A percentile compares a stretch with the other conserved stretches of the same genome.
Evolutionary conservation across 1,139 yeast species (phyloP).

Genomic region (Hanseniaspora uvarum): DNA sequence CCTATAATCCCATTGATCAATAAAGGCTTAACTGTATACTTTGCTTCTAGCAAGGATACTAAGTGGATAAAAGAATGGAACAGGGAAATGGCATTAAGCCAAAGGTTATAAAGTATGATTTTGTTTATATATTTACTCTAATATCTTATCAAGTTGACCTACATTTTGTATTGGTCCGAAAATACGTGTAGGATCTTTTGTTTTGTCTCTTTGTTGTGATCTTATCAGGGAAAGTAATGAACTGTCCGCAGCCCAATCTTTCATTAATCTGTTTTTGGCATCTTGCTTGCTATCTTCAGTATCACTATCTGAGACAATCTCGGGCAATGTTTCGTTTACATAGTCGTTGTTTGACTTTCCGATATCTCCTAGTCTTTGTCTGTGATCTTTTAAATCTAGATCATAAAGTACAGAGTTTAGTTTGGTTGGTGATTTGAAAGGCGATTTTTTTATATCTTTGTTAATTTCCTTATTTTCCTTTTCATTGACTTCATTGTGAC

Average conservation of each 20-base stretch:
- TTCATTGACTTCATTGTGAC: neutral
- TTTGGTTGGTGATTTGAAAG: constrained; percentile 9
- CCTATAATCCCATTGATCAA: constrained; percentile 76
- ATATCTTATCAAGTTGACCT: neutral
- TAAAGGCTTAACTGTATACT: constrained; percentile 57
- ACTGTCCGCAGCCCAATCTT: constrained; percentile 29
- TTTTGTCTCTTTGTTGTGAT: constrained; percentile 45
- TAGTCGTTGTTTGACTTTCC: constrained; percentile 13
- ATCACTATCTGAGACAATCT: constrained; percentile 30
- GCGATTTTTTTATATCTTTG: neutral
- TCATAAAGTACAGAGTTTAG: constrained; percentile 24
- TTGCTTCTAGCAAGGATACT: constrained; percentile 63
- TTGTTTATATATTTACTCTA: constrained; percentile 10
- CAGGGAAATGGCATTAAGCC: constrained; percentile 52
- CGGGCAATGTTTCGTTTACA: constrained; percentile 27
- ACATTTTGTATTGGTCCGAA: constrained; percentile 45
- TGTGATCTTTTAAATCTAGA: constrained; percentile 28
- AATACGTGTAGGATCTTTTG: constrained; percentile 56
- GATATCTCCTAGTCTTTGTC: constrained; percentile 24
- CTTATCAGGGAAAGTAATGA: constrained; percentile 24
- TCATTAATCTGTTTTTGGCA: constrained; percentile 19
- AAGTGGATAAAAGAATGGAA: constrained; percentile 61
- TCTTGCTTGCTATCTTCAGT: constrained; percentile 22
- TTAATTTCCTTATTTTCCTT: neutral
- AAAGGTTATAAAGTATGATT: constrained; percentile 29